Evolutionary conservation across 208 protist genomes (phyloP), one percentile per base, ranked within the genome.

Genomic region (Balamuthia mandrillaris): DNA sequence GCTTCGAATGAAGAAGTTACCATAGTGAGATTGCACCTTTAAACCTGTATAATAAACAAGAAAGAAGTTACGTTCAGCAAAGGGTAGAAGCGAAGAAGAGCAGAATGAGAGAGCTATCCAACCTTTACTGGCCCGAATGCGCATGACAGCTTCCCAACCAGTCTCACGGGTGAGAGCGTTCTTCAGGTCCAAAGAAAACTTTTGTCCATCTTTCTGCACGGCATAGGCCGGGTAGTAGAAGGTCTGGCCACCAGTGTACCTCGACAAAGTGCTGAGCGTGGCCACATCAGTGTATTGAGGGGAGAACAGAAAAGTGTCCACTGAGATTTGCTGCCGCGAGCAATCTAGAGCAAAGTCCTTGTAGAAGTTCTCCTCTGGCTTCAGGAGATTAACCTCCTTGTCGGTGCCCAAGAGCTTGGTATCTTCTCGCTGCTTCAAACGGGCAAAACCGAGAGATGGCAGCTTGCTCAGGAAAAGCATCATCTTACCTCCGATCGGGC

Each of bases 61-160:
- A n/a, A n/a, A n/a, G n/a, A n/a, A n/a, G n/a, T n/a, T n/a, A 37
- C 3, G 42, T 77, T 24, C 7, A 7, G 58, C 16, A 74, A 70
- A 74, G 12, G 31, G 31, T 10, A 10, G 41, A 7, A 49, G 63
- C 39, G 14, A 5, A 24, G 3, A 42, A 5, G 44, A 16, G 41
- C 5, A 74, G 16, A 14, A 75, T 9, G n/a, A 49, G 12, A 14
- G 51, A 16, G 58, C 44, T 33, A 47, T 65, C 21, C 39, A 31
- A 24, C 72, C 72, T 24, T 81, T 49, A 49, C 94, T 96, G 2
- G 88, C 91, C 41, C 98, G 93, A n/a, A 99, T 92, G 31, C 98
- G 96, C 91, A 99, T 93, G 42, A 98, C 95, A 45, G 95, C 94
- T 89, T 99, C 97, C 85, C 97, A 98, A 21, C 93, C 97, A 27